Evolutionary conservation across 306 rosid species (phyloP).

Genomic region (Abrus pulchellus): DNA sequence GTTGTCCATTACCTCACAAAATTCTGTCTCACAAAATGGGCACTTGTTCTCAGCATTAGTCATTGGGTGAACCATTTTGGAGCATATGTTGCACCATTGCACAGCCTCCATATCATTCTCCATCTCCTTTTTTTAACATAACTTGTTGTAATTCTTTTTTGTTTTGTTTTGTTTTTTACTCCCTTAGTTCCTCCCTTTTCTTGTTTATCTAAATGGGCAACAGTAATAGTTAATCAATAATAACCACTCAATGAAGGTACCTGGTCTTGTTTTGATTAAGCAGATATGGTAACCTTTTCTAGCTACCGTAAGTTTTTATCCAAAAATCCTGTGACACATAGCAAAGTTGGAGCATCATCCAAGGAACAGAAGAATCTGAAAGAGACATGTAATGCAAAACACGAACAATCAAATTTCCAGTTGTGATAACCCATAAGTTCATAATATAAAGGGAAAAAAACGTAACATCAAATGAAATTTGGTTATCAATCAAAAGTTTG

Average conservation of each 20-base stretch:
- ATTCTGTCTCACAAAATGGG: slow-evolving; percentile 54
- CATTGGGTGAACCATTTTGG: slow-evolving; percentile 54
- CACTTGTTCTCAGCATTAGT: slow-evolving; percentile 52
- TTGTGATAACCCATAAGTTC: background rate
- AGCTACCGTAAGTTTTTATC: background rate
- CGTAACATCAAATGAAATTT: slow-evolving; percentile 9
- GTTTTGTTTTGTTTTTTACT: background rate
- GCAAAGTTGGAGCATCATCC: slow-evolving; percentile 29
- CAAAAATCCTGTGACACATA: background rate
- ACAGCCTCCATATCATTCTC: slow-evolving; percentile 52
- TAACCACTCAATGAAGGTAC: slow-evolving; percentile 15
- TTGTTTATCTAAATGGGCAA: slow-evolving; percentile 8
- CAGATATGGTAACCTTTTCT: slow-evolving; percentile 25
- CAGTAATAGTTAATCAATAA: slow-evolving; percentile 33
- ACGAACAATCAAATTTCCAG: slow-evolving; percentile 9
- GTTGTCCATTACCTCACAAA: slow-evolving; percentile 48
- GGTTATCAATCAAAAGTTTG: background rate
- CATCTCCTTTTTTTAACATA: slow-evolving; percentile 38
- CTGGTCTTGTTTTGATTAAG: background rate
- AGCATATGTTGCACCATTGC: slow-evolving; percentile 60
- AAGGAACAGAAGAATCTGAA: slow-evolving; percentile 40
- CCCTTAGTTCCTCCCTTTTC: background rate
- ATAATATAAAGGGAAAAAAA: background rate
- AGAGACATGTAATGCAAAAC: slow-evolving; percentile 25
- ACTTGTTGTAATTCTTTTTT: background rate